A percentile compares a stretch with the other conserved stretches of the same genome.
These are phyloP conservation scores for Aspergillus sp. DNA, from an alignment of 2,329 filamentous ascomycete species.

Conservation along the genomic window DNA sequence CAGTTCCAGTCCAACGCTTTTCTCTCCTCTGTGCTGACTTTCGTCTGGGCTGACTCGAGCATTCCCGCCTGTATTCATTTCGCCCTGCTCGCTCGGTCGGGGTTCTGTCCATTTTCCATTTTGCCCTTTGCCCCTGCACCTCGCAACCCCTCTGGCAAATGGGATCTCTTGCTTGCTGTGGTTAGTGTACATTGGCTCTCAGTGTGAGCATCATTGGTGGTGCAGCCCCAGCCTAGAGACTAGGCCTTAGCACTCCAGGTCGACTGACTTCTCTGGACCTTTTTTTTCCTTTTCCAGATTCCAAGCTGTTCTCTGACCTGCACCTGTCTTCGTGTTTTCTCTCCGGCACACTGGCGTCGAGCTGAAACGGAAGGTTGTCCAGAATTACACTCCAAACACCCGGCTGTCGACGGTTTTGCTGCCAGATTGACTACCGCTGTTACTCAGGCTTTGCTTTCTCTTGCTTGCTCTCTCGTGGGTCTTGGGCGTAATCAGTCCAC, in stretches of 20 bases:
- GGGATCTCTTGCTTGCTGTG: conserved; percentile 1
- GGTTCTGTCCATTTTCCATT: conserved; percentile 1
- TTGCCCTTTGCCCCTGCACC: conserved; percentile 2
- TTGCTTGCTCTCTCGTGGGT: not conserved
- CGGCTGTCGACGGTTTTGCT: not conserved
- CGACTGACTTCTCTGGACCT: not conserved
- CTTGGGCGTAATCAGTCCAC: conserved; percentile 1
- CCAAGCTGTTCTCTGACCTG: not conserved
- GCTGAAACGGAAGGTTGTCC: not conserved
- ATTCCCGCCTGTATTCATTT: not conserved
- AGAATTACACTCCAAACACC: not conserved
- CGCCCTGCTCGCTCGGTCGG: not conserved
- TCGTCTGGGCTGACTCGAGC: conserved; percentile 1
- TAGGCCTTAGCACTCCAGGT: not conserved
- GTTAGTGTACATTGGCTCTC: not conserved
- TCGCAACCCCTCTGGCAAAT: conserved; percentile 8
- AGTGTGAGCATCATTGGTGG: conserved; percentile 1
- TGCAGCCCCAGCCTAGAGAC: not conserved
- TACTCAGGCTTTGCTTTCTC: not conserved
- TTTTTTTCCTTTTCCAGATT: not conserved
- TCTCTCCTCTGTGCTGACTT: not conserved
- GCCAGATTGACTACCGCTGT: not conserved
- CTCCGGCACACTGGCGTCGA: not conserved
- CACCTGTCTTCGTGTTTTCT: not conserved
- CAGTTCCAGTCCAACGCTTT: not conserved